These are phyloP conservation scores for Myriosclerotinia duriaeana DNA, from an alignment of 2,329 filamentous ascomycete species.

Conservation along the genomic window DNA sequence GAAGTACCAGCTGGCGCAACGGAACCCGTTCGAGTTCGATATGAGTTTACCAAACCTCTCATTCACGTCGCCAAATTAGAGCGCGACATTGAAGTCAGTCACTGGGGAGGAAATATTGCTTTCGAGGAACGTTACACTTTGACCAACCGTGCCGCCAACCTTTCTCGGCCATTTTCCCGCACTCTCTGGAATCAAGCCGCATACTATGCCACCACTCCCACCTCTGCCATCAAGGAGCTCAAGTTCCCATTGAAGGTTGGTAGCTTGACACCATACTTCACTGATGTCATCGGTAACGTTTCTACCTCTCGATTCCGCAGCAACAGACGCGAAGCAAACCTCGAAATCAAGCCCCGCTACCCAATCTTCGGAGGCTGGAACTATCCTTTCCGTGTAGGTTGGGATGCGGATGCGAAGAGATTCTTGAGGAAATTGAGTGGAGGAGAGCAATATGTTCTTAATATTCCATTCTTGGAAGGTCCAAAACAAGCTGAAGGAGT, in stretches of 20 bases:
- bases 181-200: constrained; percentile 71
- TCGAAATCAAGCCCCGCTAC: constrained; percentile 91
- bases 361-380: constrained; percentile 98
- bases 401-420: constrained; percentile 81
- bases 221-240: constrained; percentile 77
- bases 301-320: constrained; percentile 86
- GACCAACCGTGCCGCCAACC: constrained; percentile 79
- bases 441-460: constrained; percentile 76
- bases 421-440: constrained; percentile 66
- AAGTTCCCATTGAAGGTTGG: constrained; percentile 76
- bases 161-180: constrained; percentile 70
- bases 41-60: constrained; percentile 93
- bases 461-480: constrained; percentile 89
- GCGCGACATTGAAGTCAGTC: constrained; percentile 90
- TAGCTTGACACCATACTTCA: constrained; percentile 87
- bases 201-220: constrained; percentile 71
- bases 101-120: constrained; percentile 96
- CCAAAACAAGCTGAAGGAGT: constrained; percentile 83
- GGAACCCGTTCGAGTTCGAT: constrained; percentile 75
- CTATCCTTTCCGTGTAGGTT: constrained; percentile 94
- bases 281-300: constrained; percentile 94
- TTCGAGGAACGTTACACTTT: constrained; percentile 93
- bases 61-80: constrained; percentile 77
- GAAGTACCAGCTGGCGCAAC: constrained; percentile 75
- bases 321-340: constrained; percentile 71